Conservation (phyloP, 768 basidiomycete genomes). For the Galerina marginata region DNA sequence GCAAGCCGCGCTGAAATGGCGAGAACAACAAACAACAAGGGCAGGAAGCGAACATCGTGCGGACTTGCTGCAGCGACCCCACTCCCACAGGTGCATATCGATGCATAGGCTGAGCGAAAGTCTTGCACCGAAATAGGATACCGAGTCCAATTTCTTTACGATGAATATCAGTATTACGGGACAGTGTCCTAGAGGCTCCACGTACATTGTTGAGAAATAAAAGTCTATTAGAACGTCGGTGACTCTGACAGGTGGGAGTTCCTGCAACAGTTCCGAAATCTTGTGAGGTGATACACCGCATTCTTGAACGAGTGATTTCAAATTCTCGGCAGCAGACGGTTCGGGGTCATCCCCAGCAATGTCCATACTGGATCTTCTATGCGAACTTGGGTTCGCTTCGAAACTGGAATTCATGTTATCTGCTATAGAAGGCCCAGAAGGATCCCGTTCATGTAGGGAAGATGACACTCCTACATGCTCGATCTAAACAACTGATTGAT, state of each 20-base stretch:
- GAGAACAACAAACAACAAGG: conserved; percentile 91
- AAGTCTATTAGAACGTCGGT: conserved; percentile 83
- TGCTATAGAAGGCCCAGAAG: conserved; percentile 1
- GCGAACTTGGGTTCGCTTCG: conserved; percentile 6
- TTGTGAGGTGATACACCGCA: conserved; percentile 92
- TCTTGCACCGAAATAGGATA: conserved; percentile 89
- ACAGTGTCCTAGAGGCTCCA: conserved; percentile 1
- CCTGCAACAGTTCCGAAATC: conserved; percentile 86
- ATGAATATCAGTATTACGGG: conserved; percentile 17
- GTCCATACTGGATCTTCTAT: conserved; percentile 21
- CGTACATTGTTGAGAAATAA: conserved; percentile 78
- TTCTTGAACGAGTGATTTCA: conserved; percentile 87
- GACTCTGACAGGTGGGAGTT: conserved; percentile 79
- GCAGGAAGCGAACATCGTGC: conserved; percentile 83
- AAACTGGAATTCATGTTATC: conserved; percentile 16
- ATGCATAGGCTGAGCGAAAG: conserved; percentile 74
- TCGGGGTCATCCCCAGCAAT: conserved; percentile 50
- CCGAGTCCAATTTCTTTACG: conserved; percentile 86
- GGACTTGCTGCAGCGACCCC: conserved; percentile 67
- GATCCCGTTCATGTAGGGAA: conserved; percentile 24
- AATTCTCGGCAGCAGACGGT: conserved; percentile 75
- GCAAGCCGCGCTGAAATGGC: conserved; percentile 87
- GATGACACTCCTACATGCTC: conserved; percentile 57
- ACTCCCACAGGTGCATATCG: conserved; percentile 65
- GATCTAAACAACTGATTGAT: conserved; percentile 40